Percentiles rank a stretch among this genome's conserved stretches.
Conservation (phyloP, 1,139 yeast species). For the Lodderomyces jiufengensis region DNA sequence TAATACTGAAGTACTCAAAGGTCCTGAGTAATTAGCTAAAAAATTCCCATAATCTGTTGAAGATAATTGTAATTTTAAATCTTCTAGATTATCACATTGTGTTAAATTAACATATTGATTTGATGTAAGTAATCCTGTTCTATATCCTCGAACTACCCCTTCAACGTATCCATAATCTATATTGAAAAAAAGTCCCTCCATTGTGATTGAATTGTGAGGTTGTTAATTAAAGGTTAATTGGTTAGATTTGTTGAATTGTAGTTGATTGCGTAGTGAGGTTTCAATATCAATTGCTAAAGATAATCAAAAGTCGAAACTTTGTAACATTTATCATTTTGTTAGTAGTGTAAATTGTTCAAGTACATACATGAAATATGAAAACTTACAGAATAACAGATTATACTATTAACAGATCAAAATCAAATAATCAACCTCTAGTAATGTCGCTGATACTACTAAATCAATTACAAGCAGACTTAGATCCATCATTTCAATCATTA, state of each 20-base stretch:
- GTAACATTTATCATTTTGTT: too few species aligned
- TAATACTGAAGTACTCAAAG: slow-evolving; percentile 79
- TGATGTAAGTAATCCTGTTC: slow-evolving; percentile 72
- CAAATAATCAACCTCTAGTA: too few species aligned
- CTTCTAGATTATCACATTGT: slow-evolving; percentile 94
- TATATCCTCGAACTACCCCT: slow-evolving; percentile 91
- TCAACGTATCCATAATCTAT: slow-evolving; percentile 87
- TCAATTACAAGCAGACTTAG: slow-evolving; percentile 20
- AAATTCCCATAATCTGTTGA: slow-evolving; percentile 98
- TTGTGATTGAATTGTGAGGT: slow-evolving; percentile 5
- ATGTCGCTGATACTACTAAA: slow-evolving; percentile 21
- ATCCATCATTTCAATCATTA: slow-evolving; percentile 13
- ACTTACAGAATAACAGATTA: too few species aligned
- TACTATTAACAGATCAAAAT: too few species aligned
- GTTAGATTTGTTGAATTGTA: background rate
- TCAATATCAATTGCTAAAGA: too few species aligned
- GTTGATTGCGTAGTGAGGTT: too few species aligned
- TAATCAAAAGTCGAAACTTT: too few species aligned
- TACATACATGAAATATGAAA: background rate
- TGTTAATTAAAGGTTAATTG: background rate
- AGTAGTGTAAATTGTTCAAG: too few species aligned
- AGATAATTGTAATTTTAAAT: slow-evolving; percentile 86
- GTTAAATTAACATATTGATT: slow-evolving; percentile 89
- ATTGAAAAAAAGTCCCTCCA: slow-evolving; percentile 54
- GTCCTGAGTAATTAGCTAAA: slow-evolving; percentile 77